Evolutionary conservation across 129 eudicot species (phyloP), one percentile per base, ranked within the genome.

Genomic region (Flaveria sonorensis): DNA sequence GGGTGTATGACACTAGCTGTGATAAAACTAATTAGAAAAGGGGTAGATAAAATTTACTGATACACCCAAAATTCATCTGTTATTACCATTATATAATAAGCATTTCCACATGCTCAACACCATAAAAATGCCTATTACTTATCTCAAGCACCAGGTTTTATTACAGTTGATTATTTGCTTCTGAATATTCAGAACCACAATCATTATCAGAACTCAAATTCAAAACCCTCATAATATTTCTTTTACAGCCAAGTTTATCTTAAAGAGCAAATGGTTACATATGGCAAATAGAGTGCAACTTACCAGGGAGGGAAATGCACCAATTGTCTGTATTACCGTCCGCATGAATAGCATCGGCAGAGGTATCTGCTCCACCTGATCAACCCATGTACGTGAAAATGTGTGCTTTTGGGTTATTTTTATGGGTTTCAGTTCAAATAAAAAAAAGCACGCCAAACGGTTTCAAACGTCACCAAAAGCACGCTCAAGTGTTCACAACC

Each of bases 351-450:
- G 77, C 83, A 95, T 71, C 52, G 99, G 99, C 63, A 92, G 97
- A 81, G 99, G 99, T 89, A 87, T 95, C 75, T 92, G 97, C 81
- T 95, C 99, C 80, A 95, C 99, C 99, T 95, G 90, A 78, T 87
- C n/a, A 30, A 45, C 56, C 52, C 73, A 43, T 20, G 9, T 68
- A 68, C 12, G 0, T 42, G 56, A 68, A 68, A 43, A 20, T 6
- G 10, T 14, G 21, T 63, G 46, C 4, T 63, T 19, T 42, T 68
- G 16, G 52, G 30, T 19, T 18, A 40, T 68, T 43, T 19, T 12
- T 6, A 43, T 68, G 10, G 16, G 36, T 42, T 19, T 19, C 18
- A 19, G 6, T 19, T 42, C 53, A 45, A 19, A 45, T 53, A 3
- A 10, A 67, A 62, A 2, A 19, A 68, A 42, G 16, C 36, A 45